Percentiles rank a stretch among this genome's conserved stretches.
phyloP scores from a whole-genome alignment of 2,329 filamentous ascomycete species.

The Fusarium pseudoanthophilum region DNA sequence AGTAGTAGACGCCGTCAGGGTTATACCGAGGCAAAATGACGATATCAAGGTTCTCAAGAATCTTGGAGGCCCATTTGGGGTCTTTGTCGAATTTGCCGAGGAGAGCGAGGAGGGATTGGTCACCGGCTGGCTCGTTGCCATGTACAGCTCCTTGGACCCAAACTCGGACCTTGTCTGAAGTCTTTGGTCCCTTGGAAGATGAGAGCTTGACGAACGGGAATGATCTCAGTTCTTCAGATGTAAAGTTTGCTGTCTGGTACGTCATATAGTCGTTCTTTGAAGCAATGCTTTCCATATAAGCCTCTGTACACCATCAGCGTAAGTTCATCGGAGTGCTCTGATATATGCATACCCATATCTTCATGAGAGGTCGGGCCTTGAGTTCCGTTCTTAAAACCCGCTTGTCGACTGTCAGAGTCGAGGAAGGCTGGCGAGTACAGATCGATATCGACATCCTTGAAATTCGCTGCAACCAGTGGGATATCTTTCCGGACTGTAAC shows the following conservation, averaged over 20 bases:
- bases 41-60: constrained; percentile 46
- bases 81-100: constrained; percentile 47
- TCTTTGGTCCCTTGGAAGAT: neutral
- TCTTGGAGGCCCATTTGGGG: constrained; percentile 42
- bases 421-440: constrained; percentile 21
- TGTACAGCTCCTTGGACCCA: constrained; percentile 49
- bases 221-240: constrained; percentile 25
- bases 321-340: rapidly evolving
- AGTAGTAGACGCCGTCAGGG: constrained; percentile 49
- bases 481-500: constrained; percentile 9
- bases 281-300: constrained; percentile 13
- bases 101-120: constrained; percentile 46
- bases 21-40: constrained; percentile 48
- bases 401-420: neutral
- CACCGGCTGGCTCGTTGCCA: constrained; percentile 49
- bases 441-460: constrained; percentile 28
- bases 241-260: constrained; percentile 29
- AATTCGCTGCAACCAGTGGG: constrained; percentile 24
- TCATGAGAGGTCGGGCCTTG: constrained; percentile 31
- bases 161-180: constrained; percentile 42
- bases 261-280: constrained; percentile 28
- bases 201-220: constrained; percentile 36
- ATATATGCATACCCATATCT: constrained; percentile 14
- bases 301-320: constrained; percentile 5
- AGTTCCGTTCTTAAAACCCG: constrained; percentile 26